A percentile compares a stretch with the other conserved stretches of the same genome.
phyloP scores from a whole-genome alignment of 129 eudicot species.

The Artemisia argyi region DNA sequence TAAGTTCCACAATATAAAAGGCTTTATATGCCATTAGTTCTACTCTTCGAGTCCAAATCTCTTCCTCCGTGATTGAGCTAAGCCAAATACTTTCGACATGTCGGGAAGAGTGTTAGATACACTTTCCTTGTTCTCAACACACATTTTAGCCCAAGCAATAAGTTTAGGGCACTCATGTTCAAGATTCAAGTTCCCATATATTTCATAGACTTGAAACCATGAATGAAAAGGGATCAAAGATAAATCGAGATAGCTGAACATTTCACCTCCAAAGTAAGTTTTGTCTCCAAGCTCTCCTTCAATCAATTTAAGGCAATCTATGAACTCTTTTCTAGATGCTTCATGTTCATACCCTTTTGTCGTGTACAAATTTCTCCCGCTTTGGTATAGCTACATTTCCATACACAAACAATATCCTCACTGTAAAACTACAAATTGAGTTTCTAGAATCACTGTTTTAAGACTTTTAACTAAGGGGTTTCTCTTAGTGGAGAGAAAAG shows the following conservation, averaged over 20 bases:
- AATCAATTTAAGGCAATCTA: constrained; percentile 33
- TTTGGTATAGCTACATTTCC: constrained; percentile 30
- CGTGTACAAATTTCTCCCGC: constrained; percentile 29
- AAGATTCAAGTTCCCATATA: constrained; percentile 38
- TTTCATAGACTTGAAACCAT: constrained; percentile 54
- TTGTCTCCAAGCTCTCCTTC: constrained; percentile 55
- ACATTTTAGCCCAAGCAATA: constrained; percentile 52
- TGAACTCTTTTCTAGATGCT: constrained; percentile 37
- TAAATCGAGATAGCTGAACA: constrained; percentile 40
- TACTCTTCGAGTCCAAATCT: constrained; percentile 25
- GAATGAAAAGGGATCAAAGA: constrained; percentile 42
- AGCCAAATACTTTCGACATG: constrained; percentile 25
- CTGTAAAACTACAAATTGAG: too few species aligned
- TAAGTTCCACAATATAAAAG: too few species aligned
- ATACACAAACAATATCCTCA: background rate
- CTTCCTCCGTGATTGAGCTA: constrained; percentile 20
- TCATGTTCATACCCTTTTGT: constrained; percentile 39
- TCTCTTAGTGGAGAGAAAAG: too few species aligned
- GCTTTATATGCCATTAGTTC: background rate
- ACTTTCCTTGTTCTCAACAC: constrained; percentile 42
- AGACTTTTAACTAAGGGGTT: background rate
- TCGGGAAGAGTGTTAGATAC: constrained; percentile 45
- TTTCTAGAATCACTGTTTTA: background rate
- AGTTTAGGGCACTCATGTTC: constrained; percentile 51
- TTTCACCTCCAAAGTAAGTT: constrained; percentile 50